Evolutionary conservation across 345 rosid genomes (phyloP).

Genomic region (Camelina hispida): DNA sequence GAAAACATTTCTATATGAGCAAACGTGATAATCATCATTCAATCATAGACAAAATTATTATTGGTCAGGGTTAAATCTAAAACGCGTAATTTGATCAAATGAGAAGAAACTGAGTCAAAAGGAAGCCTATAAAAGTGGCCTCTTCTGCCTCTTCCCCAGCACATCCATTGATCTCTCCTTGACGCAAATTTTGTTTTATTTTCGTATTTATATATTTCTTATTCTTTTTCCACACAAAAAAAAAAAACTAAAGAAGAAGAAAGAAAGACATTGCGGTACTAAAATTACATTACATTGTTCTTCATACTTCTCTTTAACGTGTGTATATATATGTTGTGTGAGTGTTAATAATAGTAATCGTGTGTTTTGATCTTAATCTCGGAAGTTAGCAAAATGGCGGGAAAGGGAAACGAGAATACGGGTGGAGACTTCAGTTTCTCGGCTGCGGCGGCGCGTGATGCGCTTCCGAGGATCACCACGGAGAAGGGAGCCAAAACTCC

Average conservation of each 20-base stretch:
- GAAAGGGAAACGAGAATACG: constrained; percentile 22
- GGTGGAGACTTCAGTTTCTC: constrained; percentile 47
- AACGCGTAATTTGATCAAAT: background rate
- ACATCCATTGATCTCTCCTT: constrained; percentile 25
- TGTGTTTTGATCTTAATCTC: constrained; percentile 17
- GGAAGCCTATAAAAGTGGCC: constrained; percentile 36
- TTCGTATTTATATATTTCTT: constrained; percentile 13
- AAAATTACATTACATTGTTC: constrained; percentile 8
- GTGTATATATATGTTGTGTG: background rate
- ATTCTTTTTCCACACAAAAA: background rate
- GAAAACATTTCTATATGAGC: background rate
- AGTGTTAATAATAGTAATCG: background rate
- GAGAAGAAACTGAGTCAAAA: constrained; percentile 23
- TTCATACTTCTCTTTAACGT: background rate
- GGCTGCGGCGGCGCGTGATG: constrained; percentile 47
- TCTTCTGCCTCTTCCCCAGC: constrained; percentile 9
- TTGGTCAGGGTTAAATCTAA: background rate
- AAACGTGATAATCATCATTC: constrained; percentile 7
- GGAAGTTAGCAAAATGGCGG: constrained; percentile 33
- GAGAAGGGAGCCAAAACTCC: constrained; percentile 37
- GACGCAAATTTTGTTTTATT: background rate
- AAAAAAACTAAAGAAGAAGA: background rate
- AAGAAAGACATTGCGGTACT: constrained; percentile 15
- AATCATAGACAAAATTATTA: constrained; percentile 5
- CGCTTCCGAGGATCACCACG: constrained; percentile 47